phyloP scores from a whole-genome alignment of 305 asterid species.

The Salvia sclarea region DNA sequence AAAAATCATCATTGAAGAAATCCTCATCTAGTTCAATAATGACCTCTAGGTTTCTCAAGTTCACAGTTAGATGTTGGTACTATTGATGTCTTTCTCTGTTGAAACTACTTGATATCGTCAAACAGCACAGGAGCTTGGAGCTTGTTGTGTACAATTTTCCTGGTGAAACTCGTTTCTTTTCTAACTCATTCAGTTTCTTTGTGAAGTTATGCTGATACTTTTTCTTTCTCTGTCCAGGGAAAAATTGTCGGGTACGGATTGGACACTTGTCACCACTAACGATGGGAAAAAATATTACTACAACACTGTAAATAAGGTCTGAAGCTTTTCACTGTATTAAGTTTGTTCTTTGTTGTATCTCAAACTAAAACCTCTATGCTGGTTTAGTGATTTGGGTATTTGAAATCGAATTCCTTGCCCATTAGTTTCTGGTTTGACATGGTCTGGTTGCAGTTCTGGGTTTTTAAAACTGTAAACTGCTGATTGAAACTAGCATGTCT shows the following conservation, averaged over 20 bases:
- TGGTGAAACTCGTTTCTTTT: slow-evolving; percentile 14
- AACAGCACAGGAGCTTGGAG: slow-evolving; percentile 19
- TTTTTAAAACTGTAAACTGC: neutral
- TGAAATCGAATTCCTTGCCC: slow-evolving; percentile 16
- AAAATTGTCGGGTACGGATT: slow-evolving; percentile 82
- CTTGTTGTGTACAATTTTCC: slow-evolving; percentile 14
- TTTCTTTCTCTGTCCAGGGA: slow-evolving; percentile 57
- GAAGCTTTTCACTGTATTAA: neutral
- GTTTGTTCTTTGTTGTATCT: neutral
- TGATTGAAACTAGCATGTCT: no score
- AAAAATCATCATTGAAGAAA: slow-evolving; percentile 6
- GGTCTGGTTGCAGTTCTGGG: neutral
- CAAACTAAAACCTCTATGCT: neutral
- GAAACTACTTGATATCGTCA: slow-evolving; percentile 1
- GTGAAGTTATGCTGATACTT: slow-evolving; percentile 23
- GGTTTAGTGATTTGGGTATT: neutral
- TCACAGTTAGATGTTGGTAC: slow-evolving; percentile 14
- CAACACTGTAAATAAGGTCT: slow-evolving; percentile 75
- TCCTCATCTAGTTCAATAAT: slow-evolving; percentile 8
- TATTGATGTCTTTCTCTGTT: slow-evolving; percentile 6
- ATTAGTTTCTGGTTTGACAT: neutral
- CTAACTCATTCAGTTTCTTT: slow-evolving; percentile 6
- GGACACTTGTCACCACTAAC: slow-evolving; percentile 85
- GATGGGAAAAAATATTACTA: slow-evolving; percentile 88
- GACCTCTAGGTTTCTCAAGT: slow-evolving; percentile 17